Base-by-base conservation (phyloP, 495 filamentous ascomycete genomes). In the Entonaema liquescens region DNA sequence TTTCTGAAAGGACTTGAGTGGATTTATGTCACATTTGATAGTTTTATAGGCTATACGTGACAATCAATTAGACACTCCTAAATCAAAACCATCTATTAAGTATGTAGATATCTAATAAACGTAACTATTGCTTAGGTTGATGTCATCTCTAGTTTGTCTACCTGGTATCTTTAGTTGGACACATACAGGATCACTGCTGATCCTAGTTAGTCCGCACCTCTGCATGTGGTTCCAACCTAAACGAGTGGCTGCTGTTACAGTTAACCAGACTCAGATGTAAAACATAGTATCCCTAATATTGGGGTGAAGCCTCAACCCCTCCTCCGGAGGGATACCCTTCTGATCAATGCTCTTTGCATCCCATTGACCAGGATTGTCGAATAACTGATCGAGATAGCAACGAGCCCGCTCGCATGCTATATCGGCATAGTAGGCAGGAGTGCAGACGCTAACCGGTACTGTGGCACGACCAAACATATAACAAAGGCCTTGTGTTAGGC, bases 351-450 rank as follows among this genome's bases (percentile, higher is more conserved):
- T 8, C 0, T 47, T 8, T 21, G 7, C 19, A 0, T 5, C 15
- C 42, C 42, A 47, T 11, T 23, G 1, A 11, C 42, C 19, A 21
- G 42, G 42, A 23, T 47, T 19, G 11, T 47, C 42, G 17, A 47
- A 47, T 2, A 47, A 23, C 17, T 1, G 7, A 17, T 47, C 76
- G 9, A 90, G 75, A 70, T 90, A 91, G 68, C 86, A 86, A 11
- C 89, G 78, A 0, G 86, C 88, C 3, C 90, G 82, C 50, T 88
- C 86, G 57, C 89, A 91, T 1, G 87, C 83, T 4, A 90, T 71
- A 78, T 93, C 89, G 2, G 90, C 90, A 65, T 91, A 91, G 77
- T 91, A 91, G 0, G 89, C 90, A 0, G 90, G 90, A 4, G 90
- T 89, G 55, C 87, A 90, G 8, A 90, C 78, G 56, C 84, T 87